phyloP scores from a whole-genome alignment of 1,284 basidiomycete species.

The Grifola frondosa region DNA sequence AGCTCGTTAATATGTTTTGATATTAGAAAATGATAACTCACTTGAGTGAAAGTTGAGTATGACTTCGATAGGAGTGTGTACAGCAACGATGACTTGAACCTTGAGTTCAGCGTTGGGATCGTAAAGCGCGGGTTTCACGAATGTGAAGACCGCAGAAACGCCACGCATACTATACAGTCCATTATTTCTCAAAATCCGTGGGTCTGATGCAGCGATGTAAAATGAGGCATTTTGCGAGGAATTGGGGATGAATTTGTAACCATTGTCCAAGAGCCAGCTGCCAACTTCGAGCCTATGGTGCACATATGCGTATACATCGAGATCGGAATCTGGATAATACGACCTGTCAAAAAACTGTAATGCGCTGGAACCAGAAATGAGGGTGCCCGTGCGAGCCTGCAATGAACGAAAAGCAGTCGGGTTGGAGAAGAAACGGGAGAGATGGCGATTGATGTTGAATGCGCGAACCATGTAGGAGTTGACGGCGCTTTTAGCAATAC shows the following conservation, averaged over 20 bases:
- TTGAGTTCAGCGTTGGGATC: background rate
- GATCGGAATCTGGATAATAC: slow-evolving; percentile 43
- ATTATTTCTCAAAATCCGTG: background rate
- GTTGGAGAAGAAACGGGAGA: slow-evolving; percentile 23
- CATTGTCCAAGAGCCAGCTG: slow-evolving; percentile 10
- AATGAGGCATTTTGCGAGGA: slow-evolving; percentile 11
- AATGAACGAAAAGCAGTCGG: slow-evolving; percentile 41
- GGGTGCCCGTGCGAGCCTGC: slow-evolving; percentile 38
- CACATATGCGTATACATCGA: slow-evolving; percentile 43
- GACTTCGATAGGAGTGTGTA: slow-evolving; percentile 8
- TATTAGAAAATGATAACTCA: slow-evolving; percentile 3
- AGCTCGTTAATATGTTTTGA: slow-evolving; percentile 33
- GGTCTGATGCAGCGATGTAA: slow-evolving; percentile 2
- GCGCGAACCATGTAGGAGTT: too few species aligned
- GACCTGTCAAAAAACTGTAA: slow-evolving; percentile 47
- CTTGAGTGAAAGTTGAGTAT: slow-evolving; percentile 17
- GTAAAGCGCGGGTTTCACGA: background rate
- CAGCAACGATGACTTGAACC: slow-evolving; percentile 13
- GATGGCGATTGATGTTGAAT: slow-evolving; percentile 22
- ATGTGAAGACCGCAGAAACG: background rate
- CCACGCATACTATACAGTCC: background rate
- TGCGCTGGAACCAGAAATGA: slow-evolving; percentile 50
- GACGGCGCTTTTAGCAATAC: too few species aligned
- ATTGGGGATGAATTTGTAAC: slow-evolving; percentile 16
- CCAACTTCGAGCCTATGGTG: slow-evolving; percentile 11